These are phyloP conservation scores for Aegilops longissima DNA, from an alignment of 176 grass and related monocot species.

Conservation along the genomic window DNA sequence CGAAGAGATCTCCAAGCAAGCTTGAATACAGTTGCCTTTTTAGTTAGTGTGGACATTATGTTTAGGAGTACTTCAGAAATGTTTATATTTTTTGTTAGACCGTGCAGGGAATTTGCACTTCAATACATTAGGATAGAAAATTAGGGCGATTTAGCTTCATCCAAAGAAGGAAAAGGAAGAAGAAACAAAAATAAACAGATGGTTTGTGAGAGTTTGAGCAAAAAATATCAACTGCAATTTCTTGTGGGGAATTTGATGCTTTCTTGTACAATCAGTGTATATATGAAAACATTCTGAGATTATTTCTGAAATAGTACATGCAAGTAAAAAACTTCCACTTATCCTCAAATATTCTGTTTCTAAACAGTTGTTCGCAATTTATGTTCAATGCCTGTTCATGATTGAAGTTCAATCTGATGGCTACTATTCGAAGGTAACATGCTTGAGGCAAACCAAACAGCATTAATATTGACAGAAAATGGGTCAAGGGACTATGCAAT, in stretches of 20 bases:
- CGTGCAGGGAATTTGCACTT: not conserved
- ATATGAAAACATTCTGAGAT: constrained; percentile 10
- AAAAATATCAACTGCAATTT: not conserved
- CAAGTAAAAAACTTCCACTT: not conserved
- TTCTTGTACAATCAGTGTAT: not conserved
- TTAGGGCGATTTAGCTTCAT: not conserved
- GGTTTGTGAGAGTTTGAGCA: not conserved
- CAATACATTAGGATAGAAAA: not conserved
- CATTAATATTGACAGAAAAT: constrained; percentile 2
- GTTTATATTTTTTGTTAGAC: not conserved
- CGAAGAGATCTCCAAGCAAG: constrained; percentile 30
- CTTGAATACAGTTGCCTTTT: not conserved
- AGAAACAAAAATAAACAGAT: not conserved
- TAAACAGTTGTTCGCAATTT: not conserved
- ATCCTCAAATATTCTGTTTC: not conserved
- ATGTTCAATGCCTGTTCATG: not conserved
- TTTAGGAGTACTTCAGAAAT: not conserved
- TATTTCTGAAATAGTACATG: not conserved
- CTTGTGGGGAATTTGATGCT: not conserved
- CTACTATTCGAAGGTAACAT: not conserved
- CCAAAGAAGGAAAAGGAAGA: not conserved
- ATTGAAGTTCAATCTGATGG: not conserved
- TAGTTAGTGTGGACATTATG: not conserved
- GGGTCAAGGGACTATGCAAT: not conserved
- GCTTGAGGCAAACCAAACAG: not conserved